A percentile compares a stretch with the other conserved stretches of the same genome.
Conservation (phyloP, 768 basidiomycete species). For the Ramaria sp. region DNA sequence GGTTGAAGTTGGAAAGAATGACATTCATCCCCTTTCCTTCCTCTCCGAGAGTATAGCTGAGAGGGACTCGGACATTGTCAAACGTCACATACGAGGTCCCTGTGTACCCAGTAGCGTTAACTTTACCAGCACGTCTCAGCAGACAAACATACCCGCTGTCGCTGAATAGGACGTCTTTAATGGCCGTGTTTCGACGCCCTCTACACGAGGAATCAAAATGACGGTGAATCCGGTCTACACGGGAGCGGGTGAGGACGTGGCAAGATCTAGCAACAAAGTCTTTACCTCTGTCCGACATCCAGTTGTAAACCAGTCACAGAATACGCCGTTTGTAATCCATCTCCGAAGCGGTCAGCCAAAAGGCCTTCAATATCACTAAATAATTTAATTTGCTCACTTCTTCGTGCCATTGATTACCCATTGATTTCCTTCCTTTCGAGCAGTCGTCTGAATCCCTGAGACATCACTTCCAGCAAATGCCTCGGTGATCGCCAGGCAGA, state of each 20-base stretch:
- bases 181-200: slow-evolving; percentile 70
- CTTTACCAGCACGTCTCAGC: slow-evolving; percentile 51
- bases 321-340: slow-evolving; percentile 86
- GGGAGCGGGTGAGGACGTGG: background rate
- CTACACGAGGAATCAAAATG: slow-evolving; percentile 61
- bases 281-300: slow-evolving; percentile 60
- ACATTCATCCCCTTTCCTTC: slow-evolving; percentile 75
- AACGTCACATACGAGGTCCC: slow-evolving; percentile 19
- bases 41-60: slow-evolving; percentile 79
- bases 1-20: slow-evolving; percentile 80
- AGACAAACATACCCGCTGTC: slow-evolving; percentile 83
- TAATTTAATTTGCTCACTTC: slow-evolving; percentile 43
- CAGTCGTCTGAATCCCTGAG: slow-evolving; percentile 74
- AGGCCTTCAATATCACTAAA: background rate
- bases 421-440: slow-evolving; percentile 71
- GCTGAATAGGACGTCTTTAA: slow-evolving; percentile 92
- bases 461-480: slow-evolving; percentile 90
- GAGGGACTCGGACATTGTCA: slow-evolving; percentile 57
- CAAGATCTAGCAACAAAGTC: background rate
- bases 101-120: slow-evolving; percentile 8
- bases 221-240: slow-evolving; percentile 60
- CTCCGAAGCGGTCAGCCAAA: slow-evolving; percentile 24
- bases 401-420: slow-evolving; percentile 92
- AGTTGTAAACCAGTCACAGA: slow-evolving; percentile 79
- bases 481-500: slow-evolving; percentile 87